Conservation (phyloP, 2,329 filamentous ascomycete species). For the Ophiostoma pallidulum region DNA sequence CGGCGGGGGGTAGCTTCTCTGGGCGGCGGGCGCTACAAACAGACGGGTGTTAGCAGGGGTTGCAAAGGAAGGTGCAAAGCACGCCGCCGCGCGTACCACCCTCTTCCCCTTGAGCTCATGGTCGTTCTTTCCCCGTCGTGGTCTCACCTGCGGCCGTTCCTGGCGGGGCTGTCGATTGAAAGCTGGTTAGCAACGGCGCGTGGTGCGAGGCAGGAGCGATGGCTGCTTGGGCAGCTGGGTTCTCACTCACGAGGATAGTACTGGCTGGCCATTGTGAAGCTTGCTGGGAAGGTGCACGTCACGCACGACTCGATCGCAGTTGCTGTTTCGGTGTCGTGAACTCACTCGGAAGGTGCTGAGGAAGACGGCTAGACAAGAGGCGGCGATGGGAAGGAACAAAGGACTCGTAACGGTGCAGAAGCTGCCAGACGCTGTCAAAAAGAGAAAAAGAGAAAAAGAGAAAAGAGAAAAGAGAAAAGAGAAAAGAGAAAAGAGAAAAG, state of each 20-base stretch:
- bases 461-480: not conserved
- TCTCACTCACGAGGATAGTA: conserved; percentile 21
- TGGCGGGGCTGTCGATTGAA: conserved; percentile 17
- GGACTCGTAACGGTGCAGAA: not conserved
- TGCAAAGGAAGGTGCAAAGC: too few species aligned
- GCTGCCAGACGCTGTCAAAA: not conserved
- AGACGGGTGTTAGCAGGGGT: too few species aligned
- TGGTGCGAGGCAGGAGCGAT: not conserved
- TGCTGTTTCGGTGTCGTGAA: too few species aligned
- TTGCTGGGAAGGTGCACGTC: not conserved
- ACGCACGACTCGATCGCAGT: not conserved
- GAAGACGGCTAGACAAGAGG: too few species aligned
- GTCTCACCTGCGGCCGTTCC: conserved; percentile 10
- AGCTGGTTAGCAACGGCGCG: conserved; percentile 8
- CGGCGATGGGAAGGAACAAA: not conserved
- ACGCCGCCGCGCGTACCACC: too few species aligned
- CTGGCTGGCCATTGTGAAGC: conserved; percentile 15
- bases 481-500: not conserved
- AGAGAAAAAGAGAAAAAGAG: not conserved
- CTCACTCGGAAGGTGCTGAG: too few species aligned
- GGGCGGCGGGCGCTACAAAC: conserved; percentile 11
- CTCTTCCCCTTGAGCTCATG: too few species aligned
- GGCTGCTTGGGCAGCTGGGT: not conserved
- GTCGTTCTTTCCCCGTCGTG: not conserved
- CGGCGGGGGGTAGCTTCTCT: conserved; percentile 27